Percentiles rank a stretch among this genome's conserved stretches.
These are phyloP conservation scores for Cercis canadensis DNA, from an alignment of 306 rosid genomes.

Conservation along the genomic window DNA sequence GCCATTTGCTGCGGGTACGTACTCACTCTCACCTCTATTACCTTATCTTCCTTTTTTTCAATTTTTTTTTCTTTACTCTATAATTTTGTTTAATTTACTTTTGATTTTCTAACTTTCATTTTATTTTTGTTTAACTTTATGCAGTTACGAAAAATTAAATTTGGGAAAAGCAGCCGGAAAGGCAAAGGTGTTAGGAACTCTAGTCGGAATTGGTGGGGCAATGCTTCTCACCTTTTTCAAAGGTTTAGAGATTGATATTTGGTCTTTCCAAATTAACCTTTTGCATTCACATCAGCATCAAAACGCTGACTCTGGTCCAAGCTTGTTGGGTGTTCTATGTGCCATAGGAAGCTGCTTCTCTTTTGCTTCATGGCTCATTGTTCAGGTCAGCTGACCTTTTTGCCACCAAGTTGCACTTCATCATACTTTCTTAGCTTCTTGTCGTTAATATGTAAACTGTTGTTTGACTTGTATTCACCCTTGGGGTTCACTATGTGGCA, in stretches of 20 bases:
- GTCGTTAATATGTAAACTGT: not conserved
- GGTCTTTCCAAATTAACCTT: slow-evolving; percentile 28
- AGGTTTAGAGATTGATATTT: slow-evolving; percentile 34
- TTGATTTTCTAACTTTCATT: too few relatives aligned
- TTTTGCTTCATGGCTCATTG: slow-evolving; percentile 46
- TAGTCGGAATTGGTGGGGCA: slow-evolving; percentile 53
- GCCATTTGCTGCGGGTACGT: slow-evolving; percentile 48
- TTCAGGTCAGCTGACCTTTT: slow-evolving; percentile 41
- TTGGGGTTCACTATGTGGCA: not conserved
- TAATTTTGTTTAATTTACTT: too few relatives aligned
- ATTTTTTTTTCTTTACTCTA: not conserved
- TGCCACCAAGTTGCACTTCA: not conserved
- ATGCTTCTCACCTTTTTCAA: slow-evolving; percentile 50
- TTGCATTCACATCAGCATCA: slow-evolving; percentile 9
- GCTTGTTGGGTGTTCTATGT: slow-evolving; percentile 15
- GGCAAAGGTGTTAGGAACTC: slow-evolving; percentile 49
- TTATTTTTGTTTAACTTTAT: not conserved
- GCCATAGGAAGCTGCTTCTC: slow-evolving; percentile 39
- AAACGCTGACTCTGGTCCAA: slow-evolving; percentile 3
- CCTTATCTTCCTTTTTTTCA: not conserved
- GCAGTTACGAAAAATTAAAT: slow-evolving; percentile 40
- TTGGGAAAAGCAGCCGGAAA: slow-evolving; percentile 38
- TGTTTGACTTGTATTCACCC: not conserved
- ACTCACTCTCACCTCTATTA: not conserved
- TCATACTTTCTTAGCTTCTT: too few relatives aligned